phyloP scores from a whole-genome alignment of 192 early-diverging fungal species.

The Gryganskiella cystojenkinii region DNA sequence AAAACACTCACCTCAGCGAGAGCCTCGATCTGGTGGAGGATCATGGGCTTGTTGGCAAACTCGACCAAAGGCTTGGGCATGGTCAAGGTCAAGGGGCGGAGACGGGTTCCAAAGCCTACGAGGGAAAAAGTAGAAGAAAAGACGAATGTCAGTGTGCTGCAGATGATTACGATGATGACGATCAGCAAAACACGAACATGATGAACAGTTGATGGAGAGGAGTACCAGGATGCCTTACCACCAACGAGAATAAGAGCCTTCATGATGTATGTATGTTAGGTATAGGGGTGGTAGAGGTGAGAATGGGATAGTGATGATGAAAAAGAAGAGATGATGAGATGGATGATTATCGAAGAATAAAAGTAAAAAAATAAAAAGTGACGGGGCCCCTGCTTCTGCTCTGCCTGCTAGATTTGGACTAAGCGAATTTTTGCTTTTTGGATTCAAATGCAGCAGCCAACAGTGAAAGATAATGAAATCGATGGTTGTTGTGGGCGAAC shows the following conservation, averaged over 20 bases:
- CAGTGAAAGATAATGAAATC: no score
- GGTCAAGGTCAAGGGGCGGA: constrained; percentile 96
- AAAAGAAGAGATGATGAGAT: constrained; percentile 1
- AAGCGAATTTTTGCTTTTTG: not conserved
- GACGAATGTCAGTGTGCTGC: not conserved
- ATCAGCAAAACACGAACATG: not conserved
- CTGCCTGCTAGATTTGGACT: not conserved
- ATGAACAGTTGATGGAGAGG: not conserved
- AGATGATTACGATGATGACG: no score
- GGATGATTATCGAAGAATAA: not conserved
- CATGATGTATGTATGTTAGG: constrained; percentile 58
- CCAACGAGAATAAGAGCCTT: constrained; percentile 89
- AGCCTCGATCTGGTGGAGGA: constrained; percentile 98
- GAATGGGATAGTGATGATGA: constrained; percentile 2
- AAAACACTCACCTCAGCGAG: constrained; percentile 85
- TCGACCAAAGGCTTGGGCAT: constrained; percentile 99
- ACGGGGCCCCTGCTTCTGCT: not conserved
- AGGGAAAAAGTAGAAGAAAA: not conserved
- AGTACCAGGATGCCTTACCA: constrained; percentile 52
- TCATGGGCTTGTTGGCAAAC: constrained; percentile 99
- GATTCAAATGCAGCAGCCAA: no score
- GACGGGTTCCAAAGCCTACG: constrained; percentile 98
- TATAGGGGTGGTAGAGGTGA: not conserved
- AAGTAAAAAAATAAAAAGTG: not conserved
- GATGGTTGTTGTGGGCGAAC: no score